A percentile compares a stretch with the other conserved stretches of the same genome.
Conservation (phyloP, 2,329 filamentous ascomycete species). For the Fonsecaea nubica region DNA sequence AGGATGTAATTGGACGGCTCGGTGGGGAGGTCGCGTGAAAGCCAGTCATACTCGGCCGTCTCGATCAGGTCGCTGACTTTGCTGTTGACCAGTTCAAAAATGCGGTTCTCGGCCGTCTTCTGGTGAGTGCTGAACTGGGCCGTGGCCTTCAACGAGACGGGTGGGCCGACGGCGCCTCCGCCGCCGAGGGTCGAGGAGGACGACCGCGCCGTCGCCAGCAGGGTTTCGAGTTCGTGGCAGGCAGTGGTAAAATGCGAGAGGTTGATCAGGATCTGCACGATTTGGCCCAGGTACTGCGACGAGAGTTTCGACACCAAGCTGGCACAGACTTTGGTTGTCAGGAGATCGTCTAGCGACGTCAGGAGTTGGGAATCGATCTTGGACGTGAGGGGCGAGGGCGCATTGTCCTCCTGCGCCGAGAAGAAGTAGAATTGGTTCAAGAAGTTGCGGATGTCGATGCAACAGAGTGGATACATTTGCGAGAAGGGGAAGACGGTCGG, state of each 20-base stretch:
- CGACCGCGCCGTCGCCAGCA: constrained; percentile 83
- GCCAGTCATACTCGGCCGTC: constrained; percentile 96
- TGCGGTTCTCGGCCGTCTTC: constrained; percentile 94
- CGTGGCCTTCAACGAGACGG: constrained; percentile 63
- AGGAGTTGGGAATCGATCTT: constrained; percentile 91
- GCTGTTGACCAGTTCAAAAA: constrained; percentile 97
- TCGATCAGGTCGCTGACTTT: constrained; percentile 98
- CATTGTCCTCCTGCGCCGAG: constrained; percentile 86
- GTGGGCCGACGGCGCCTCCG: constrained; percentile 58
- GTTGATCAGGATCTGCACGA: constrained; percentile 98
- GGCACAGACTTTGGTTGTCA: constrained; percentile 89
- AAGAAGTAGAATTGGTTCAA: constrained; percentile 98
- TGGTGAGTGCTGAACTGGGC: constrained; percentile 87
- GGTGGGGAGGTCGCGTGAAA: constrained; percentile 64
- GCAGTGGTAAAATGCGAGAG: constrained; percentile 95
- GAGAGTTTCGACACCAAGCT: constrained; percentile 85
- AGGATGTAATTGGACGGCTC: constrained; percentile 95
- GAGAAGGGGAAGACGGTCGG: constrained; percentile 97
- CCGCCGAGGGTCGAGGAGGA: constrained; percentile 51
- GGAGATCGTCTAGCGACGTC: constrained; percentile 89
- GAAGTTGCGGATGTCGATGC: constrained; percentile 97
- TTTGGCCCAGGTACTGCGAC: constrained; percentile 94
- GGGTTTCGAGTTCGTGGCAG: constrained; percentile 84
- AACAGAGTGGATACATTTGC: constrained; percentile 98
- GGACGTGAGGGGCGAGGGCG: constrained; percentile 69